phyloP scores from a whole-genome alignment of 345 rosid species.

The sweet orange (Citrus sinensis) region DVS_A1.0 CM039163.1:41262501-41263000 shows the following conservation, averaged over 20 bases:
- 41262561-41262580: constrained; percentile 9
- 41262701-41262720: not conserved
- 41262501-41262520: not conserved
- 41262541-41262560: constrained; percentile 18
- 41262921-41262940: not conserved
- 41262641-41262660: constrained; percentile 61
- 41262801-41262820: constrained; percentile 6
- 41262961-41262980: not conserved
- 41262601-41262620: constrained; percentile 59
- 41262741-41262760: not conserved
- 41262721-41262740: not conserved
- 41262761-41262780: not conserved
- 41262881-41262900: not conserved
- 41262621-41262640: constrained; percentile 66
- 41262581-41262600: constrained; percentile 45
- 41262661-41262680: constrained; percentile 23
- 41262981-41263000: not conserved
- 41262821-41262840: not conserved
- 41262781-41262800: constrained; percentile 2
- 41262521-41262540: constrained; percentile 27
- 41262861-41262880: not conserved
- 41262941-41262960: not conserved
- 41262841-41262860: not conserved
- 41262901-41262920: not conserved
- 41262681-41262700: not conserved